Evolutionary conservation across 495 filamentous ascomycete genomes (phyloP), one percentile per base, ranked within the genome.

Genomic region (Hypoxylon crocopeplum): DNA sequence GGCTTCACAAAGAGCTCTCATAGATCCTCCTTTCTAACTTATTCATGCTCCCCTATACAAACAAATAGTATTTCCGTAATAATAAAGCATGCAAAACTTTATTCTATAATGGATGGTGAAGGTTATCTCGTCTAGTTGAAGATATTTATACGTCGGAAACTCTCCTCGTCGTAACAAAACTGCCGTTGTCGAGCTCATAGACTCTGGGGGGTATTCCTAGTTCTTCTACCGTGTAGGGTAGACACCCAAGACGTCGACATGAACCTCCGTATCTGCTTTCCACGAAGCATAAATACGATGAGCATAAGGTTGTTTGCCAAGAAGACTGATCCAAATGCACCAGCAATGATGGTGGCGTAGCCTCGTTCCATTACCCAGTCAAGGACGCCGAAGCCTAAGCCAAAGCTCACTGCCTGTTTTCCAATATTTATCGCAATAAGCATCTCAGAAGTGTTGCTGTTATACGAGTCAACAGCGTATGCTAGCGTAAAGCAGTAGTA

Each of bases 401-500:
- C 71, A 29, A 74, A 77, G 20, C 72, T 77, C 17, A 83, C 81
- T 0, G 82, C 63, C 53, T 88, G 85, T 72, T 87, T 87, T 27
- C 84, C 81, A 3, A 86, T 75, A 2, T 84, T 86, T 55, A 84
- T 83, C 32, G 78, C 73, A 10, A 87, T 83, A 55, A 86, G 78
- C 66, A 87, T 81, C 42, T 82, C 81, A 11, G 82, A 82, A 0
- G 84, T 73, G 33, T 86, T 75, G 21, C 79, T 79, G 55, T 84
- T 86, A 69, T 90, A 88, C 46, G 76, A 82, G 60, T 89, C 86
- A 21, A 89, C 80, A 2, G 81, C 80, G 19, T 75, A 75, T 13
- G 71, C 71, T n/a, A 75, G 34, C 13, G 70, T 73, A 13, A 75
- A 62, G 34, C 69, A 69, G 52, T 72, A 75, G 44, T 70, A 73